Percentiles rank a stretch among this genome's conserved stretches.
Evolutionary conservation across 495 filamentous ascomycete genomes (phyloP).

Genomic region (Trichocladium uniseriatum): DNA sequence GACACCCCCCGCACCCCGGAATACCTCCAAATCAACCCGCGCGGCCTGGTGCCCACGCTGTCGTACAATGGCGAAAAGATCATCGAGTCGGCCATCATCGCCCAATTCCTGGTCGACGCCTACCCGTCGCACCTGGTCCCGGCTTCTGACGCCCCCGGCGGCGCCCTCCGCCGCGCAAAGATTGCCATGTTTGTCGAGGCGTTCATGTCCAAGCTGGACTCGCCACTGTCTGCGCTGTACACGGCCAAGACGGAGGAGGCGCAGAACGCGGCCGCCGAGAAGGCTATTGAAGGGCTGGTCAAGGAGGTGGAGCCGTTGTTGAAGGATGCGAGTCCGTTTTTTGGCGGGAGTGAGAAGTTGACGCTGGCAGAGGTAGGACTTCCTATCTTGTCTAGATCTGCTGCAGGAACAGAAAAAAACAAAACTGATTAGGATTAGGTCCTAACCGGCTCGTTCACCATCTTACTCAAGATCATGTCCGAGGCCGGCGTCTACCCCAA

Average conservation of each 20-base stretch:
- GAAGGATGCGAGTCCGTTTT: slow-evolving; percentile 60
- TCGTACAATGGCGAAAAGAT: slow-evolving; percentile 64
- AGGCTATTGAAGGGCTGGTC: slow-evolving; percentile 44
- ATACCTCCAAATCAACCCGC: slow-evolving; percentile 79
- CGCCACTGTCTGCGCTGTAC: slow-evolving; percentile 36
- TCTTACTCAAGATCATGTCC: slow-evolving; percentile 46
- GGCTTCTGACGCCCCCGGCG: slow-evolving; percentile 30
- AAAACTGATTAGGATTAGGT: slow-evolving; percentile 33
- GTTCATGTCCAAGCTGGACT: slow-evolving; percentile 53
- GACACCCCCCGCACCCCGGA: slow-evolving; percentile 62
- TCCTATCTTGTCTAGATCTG: too few species aligned
- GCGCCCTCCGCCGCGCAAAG: slow-evolving; percentile 50
- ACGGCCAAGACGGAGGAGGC: slow-evolving; percentile 33
- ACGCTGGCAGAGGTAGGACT: slow-evolving; percentile 79
- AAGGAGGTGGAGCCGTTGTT: slow-evolving; percentile 73
- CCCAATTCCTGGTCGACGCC: slow-evolving; percentile 57
- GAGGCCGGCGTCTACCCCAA: slow-evolving; percentile 46
- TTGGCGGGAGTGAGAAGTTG: slow-evolving; percentile 65
- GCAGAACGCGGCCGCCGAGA: slow-evolving; percentile 26
- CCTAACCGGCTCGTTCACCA: slow-evolving; percentile 56
- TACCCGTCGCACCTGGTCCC: slow-evolving; percentile 47
- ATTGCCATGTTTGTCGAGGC: slow-evolving; percentile 72
- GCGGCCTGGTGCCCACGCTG: slow-evolving; percentile 68
- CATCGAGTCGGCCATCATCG: slow-evolving; percentile 62
- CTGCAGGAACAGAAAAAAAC: slow-evolving; percentile 13